Base-by-base conservation (phyloP, 2,329 filamentous ascomycete genomes). In the Fusarium tuaranense region DNA sequence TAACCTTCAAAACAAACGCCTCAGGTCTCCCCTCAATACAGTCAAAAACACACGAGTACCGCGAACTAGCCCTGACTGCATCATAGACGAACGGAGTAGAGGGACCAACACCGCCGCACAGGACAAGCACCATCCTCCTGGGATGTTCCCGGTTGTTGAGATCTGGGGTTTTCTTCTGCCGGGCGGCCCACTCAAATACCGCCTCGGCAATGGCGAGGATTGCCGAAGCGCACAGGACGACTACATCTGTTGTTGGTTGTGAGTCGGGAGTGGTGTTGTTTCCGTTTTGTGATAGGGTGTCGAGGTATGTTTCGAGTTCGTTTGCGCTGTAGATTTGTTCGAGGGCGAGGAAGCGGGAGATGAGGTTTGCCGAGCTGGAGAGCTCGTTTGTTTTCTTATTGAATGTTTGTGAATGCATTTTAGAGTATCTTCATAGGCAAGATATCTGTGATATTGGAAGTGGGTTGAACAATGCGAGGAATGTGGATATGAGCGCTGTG, bases 161-260 rank as follows among this genome's bases (percentile, higher is more conserved):
- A 13, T 20, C 39, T 16, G 58, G 32, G 30, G 32, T 57, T 5
- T 13, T n/a, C 44, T 8, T 13, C 1, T 53, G 60, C 0, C 53
- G 39, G 0, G 2, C 12, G 0, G 62, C 69, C 72, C 72, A 74
- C 1, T 67, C 53, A 5, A 74, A 75, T 0, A 74, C 69, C 0
- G 72, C 72, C 3, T 73, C 72, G 0, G 72, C 53, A 0, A 75
- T 73, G 12, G 65, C 32, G 2, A 74, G 3, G 2, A 74, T 74
- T 0, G 72, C 69, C 0, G 72, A 74, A 5, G 69, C 72, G 0
- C 65, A 74, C 0, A 74, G 22, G 0, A 70, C 6, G 5, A 74
- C 18, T 3, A 74, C 68, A 46, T 74, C 30, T 0, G 20, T 7
- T 0, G n/a, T 3, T 7, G 12, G 3, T 16, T 7, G 5, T 7